Percentiles rank a stretch among this genome's conserved stretches.
These are phyloP conservation scores for Chaetomiaceae sp. DNA, from an alignment of 2,329 filamentous ascomycete species.

Conservation along the genomic window DNA sequence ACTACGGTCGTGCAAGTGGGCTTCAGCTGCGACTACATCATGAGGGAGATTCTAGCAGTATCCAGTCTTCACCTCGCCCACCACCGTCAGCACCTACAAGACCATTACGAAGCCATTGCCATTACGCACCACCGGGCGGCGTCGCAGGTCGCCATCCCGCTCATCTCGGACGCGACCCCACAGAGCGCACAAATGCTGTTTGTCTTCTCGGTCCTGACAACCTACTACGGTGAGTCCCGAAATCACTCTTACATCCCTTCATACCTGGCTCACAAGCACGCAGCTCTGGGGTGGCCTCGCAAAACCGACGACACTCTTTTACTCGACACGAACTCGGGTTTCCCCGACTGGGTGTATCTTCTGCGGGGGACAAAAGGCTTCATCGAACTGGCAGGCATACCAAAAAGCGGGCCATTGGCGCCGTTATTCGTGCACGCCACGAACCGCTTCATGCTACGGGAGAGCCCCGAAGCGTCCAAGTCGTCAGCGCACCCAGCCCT, in stretches of 20 bases:
- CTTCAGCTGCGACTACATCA: neutral
- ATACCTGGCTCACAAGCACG: too few relatives aligned
- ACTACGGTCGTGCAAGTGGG: neutral
- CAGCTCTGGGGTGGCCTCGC: neutral
- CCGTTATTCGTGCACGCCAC: neutral
- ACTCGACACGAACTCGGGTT: neutral
- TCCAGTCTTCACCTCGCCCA: slow-evolving; percentile 1
- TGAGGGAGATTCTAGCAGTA: neutral
- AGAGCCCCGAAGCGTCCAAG: neutral
- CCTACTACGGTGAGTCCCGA: neutral
- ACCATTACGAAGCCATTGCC: neutral
- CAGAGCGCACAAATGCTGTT: neutral
- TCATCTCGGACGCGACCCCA: neutral
- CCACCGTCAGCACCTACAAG: neutral
- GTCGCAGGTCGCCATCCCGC: neutral
- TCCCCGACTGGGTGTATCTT: neutral
- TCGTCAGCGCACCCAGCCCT: neutral
- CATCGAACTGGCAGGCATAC: neutral
- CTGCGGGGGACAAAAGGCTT: neutral
- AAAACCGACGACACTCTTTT: neutral
- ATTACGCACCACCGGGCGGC: neutral
- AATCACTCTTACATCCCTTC: too few relatives aligned
- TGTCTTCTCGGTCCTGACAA: neutral
- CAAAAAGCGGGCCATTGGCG: neutral
- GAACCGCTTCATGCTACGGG: neutral